Evolutionary conservation across 108 stramenopile genomes (phyloP).

Genomic region (Tribonema minus): DNA sequence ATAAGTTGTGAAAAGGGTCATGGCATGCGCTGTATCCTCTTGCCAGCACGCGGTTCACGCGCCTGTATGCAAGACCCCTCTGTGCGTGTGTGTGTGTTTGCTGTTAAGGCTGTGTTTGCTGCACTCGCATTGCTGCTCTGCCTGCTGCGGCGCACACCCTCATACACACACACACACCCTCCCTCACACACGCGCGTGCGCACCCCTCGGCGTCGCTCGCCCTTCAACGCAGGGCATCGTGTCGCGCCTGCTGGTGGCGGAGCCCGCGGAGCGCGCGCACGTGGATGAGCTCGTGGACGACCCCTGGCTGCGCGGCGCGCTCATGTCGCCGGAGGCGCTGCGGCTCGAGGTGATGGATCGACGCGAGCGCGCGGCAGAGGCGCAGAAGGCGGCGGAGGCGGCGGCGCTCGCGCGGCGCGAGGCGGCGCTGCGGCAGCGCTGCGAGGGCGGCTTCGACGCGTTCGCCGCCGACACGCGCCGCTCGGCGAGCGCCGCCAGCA

Average conservation of each 20-base stretch:
- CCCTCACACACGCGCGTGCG: no score
- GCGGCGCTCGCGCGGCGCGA: background rate
- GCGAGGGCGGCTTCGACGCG: background rate
- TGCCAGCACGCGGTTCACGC: no score
- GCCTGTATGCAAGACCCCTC: no score
- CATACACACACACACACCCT: no score
- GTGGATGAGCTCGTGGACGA: constrained; percentile 26
- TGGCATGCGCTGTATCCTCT: no score
- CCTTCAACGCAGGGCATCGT: constrained; percentile 22
- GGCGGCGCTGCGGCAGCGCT: background rate
- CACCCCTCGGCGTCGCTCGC: no score
- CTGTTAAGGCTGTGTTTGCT: no score
- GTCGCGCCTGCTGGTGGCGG: constrained; percentile 30
- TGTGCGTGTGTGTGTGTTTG: no score
- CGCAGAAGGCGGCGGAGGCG: background rate
- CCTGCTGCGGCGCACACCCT: no score
- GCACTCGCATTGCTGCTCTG: no score
- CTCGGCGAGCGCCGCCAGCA: no score
- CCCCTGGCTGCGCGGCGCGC: constrained; percentile 30
- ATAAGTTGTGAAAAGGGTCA: no score
- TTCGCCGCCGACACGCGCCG: background rate
- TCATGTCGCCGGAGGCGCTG: background rate
- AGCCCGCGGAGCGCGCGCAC: constrained; percentile 29
- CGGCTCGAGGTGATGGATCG: background rate
- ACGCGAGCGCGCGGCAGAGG: background rate